A percentile compares a stretch with the other conserved stretches of the same genome.
These are phyloP conservation scores for Rhodotorula sp. DNA, from an alignment of 1,284 basidiomycete species.

Conservation along the genomic window DNA sequence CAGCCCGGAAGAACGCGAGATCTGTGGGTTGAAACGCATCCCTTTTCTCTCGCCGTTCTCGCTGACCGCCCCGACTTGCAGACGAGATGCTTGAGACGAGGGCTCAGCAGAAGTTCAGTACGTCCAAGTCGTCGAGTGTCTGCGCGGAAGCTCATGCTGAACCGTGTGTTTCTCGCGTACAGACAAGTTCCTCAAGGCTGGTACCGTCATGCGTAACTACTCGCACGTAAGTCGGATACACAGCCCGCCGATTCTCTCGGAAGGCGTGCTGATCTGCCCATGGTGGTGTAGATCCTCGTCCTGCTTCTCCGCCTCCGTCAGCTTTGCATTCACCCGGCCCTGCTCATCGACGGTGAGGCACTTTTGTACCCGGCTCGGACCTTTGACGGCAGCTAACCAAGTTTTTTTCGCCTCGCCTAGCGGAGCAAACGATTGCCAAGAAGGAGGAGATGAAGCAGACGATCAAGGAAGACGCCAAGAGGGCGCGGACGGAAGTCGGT, in stretches of 20 bases:
- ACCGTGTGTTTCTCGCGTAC: neutral
- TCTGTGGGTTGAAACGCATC: constrained; percentile 57
- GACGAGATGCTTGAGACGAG: constrained; percentile 53
- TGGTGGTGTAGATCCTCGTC: constrained; percentile 53
- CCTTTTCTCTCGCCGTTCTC: neutral
- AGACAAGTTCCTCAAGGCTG: constrained; percentile 54
- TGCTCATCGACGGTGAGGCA: constrained; percentile 11
- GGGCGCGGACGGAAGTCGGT: constrained; percentile 39
- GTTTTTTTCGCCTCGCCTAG: neutral
- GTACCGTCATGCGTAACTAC: constrained; percentile 32
- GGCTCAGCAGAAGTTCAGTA: constrained; percentile 61
- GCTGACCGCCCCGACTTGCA: neutral
- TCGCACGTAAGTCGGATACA: constrained; percentile 2
- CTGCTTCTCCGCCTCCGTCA: constrained; percentile 56
- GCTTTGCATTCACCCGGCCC: constrained; percentile 58
- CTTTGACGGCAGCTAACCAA: too few species aligned
- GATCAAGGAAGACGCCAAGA: constrained; percentile 28
- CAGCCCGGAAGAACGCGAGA: constrained; percentile 57
- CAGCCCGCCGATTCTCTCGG: neutral
- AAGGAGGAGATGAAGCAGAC: constrained; percentile 33
- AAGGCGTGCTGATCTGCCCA: neutral
- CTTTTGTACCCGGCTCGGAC: too few species aligned
- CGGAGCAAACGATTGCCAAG: constrained; percentile 31
- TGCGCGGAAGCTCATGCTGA: neutral
- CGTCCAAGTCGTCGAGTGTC: constrained; percentile 44